Conservation (phyloP, 177 flowering plant species). For the Vitis hybrid region DNA sequence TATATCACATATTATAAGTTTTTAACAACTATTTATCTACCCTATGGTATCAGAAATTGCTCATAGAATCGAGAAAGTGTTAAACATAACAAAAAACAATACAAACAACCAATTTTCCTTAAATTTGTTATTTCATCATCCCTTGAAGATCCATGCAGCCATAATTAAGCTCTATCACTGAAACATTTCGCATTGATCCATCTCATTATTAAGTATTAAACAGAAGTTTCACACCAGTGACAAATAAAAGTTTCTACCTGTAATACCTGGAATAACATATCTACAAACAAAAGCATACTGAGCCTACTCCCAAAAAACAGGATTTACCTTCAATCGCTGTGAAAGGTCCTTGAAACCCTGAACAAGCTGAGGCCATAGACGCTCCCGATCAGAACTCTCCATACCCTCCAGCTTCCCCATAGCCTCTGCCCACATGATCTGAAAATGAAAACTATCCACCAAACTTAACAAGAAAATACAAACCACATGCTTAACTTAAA, state of each 20-base stretch:
- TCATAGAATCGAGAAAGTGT: too few species aligned
- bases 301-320: background rate
- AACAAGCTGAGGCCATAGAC: slow-evolving; percentile 98
- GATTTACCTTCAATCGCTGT: slow-evolving; percentile 73
- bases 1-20: too few species aligned
- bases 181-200: too few species aligned
- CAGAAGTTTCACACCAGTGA: background rate
- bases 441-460: slow-evolving; percentile 39
- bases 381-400: slow-evolving; percentile 82
- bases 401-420: slow-evolving; percentile 94
- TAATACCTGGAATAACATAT: background rate
- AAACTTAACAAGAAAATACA: slow-evolving; percentile 18
- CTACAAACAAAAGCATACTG: background rate
- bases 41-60: too few species aligned
- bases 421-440: slow-evolving; percentile 99
- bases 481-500: background rate
- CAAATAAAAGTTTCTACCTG: background rate
- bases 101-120: too few species aligned
- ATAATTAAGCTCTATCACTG: too few species aligned
- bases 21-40: too few species aligned
- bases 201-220: too few species aligned
- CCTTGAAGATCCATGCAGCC: too few species aligned
- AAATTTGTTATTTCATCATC: too few species aligned
- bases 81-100: too few species aligned
- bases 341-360: slow-evolving; percentile 97